A percentile compares a stretch with the other conserved stretches of the same genome.
Conservation (phyloP, 2,329 filamentous ascomycete genomes). For the Parasarocladium wereldwijsianum region DNA sequence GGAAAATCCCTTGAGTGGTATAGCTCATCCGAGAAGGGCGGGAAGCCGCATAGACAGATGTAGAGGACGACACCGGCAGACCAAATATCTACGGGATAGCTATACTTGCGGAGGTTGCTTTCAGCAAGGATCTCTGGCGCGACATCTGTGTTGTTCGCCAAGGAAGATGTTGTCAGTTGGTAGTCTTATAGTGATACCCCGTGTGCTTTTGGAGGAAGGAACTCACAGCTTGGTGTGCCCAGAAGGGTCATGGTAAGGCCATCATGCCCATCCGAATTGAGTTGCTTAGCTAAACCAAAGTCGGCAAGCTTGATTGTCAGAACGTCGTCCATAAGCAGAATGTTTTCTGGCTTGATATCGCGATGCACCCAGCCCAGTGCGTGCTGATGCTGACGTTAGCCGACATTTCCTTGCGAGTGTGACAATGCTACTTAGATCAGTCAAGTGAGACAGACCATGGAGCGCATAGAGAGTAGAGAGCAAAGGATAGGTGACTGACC, state of each 20-base stretch:
- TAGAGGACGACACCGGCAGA: constrained; percentile 76
- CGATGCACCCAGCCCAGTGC: constrained; percentile 84
- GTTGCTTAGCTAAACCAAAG: constrained; percentile 78
- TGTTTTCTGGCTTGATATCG: constrained; percentile 76
- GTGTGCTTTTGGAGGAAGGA: constrained; percentile 45
- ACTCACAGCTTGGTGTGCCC: constrained; percentile 64
- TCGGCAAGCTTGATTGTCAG: constrained; percentile 72
- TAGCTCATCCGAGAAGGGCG: constrained; percentile 77
- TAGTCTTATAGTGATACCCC: constrained; percentile 54
- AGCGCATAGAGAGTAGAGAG: neutral
- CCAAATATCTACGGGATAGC: constrained; percentile 73
- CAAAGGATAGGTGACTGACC: constrained; percentile 32
- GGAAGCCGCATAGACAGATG: constrained; percentile 71
- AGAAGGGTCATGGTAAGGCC: constrained; percentile 79
- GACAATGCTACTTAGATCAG: neutral
- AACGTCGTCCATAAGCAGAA: constrained; percentile 58
- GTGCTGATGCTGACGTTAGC: constrained; percentile 41
- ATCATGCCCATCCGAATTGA: constrained; percentile 52
- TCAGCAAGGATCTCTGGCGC: constrained; percentile 70
- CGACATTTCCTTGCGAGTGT: neutral
- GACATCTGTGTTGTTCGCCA: constrained; percentile 57
- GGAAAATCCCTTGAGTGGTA: constrained; percentile 60
- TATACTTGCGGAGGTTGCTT: constrained; percentile 50
- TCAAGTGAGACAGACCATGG: no score
- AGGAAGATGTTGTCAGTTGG: constrained; percentile 62